Base-by-base conservation (phyloP, 257 asterid species). In the Knoxia roxburghii region DNA sequence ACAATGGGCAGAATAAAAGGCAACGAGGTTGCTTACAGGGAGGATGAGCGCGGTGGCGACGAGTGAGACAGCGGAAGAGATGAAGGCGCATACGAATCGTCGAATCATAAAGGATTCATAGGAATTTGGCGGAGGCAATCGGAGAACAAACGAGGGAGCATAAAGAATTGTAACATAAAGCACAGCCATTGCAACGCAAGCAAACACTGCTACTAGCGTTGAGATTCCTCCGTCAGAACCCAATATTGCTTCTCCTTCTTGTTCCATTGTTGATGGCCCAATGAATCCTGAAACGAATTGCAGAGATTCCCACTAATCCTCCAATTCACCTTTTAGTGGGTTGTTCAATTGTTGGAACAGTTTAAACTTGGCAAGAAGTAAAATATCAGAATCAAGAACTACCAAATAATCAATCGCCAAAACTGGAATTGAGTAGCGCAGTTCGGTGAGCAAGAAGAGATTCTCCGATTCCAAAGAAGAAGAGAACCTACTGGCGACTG, bases 141-240 rank as follows among this genome's bases (percentile, higher is more conserved):
- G 96, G 60, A 90, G 90, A 68, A 94, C 61, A 72, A 87, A 67
- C 13, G 95, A 75, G 9, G 99, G 97, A 51, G 84, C 76, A 73
- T 93, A 90, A n/a, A 93, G 85, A 35, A 93, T 68, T 18, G 90
- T 91, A 51, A 93, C 99, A 68, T 93, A 93, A 41, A 88, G 82
- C 33, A 86, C 70, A 1, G 97, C 83, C 97, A 93, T 80, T 26
- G 84, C 78, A 11, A 75, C 75, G 75, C 96, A 93, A 17, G 92
- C 77, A 0, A 80, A 56, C 62, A 84, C 86, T 13, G 95, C 95
- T 45, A 70, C 71, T 45, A 80, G 8, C 73, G 84, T 83, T 29
- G 95, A 76, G 49, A 89, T 69, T 11, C 75, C 74, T 24, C 30
- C 69, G 2, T 30, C 58, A 0, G 8, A 65, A 17, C 8, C 67